Conservation (phyloP, 1,284 basidiomycete genomes). For the Mycena sp. region DNA sequence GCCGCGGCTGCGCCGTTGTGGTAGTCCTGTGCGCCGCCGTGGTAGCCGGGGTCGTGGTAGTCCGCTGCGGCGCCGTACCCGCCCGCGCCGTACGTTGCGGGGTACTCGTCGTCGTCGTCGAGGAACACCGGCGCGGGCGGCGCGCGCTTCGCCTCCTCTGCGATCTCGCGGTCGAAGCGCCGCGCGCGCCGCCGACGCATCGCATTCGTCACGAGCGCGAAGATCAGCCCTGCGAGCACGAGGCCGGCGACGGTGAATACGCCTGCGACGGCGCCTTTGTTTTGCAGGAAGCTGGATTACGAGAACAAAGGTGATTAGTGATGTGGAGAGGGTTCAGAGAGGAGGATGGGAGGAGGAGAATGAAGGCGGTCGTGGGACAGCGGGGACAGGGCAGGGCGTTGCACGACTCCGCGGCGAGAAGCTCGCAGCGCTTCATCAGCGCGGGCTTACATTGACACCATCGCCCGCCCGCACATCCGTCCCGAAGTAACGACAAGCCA, state of each 20-base stretch:
- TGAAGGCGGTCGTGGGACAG: no score
- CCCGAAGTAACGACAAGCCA: no score
- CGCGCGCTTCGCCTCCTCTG: constrained; percentile 62
- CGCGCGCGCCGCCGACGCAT: constrained; percentile 54
- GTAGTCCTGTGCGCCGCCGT: constrained; percentile 36
- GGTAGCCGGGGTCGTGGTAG: neutral
- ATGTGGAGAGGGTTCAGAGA: no score
- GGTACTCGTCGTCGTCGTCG: constrained; percentile 54
- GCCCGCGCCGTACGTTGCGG: constrained; percentile 24
- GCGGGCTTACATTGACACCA: no score
- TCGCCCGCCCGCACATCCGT: no score
- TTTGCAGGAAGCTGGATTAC: constrained; percentile 67
- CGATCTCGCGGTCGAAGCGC: constrained; percentile 75
- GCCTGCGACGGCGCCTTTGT: constrained; percentile 75
- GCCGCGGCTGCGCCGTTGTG: neutral
- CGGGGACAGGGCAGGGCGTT: no score
- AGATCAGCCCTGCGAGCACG: constrained; percentile 57
- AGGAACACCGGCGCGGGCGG: constrained; percentile 57
- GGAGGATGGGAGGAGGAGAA: no score
- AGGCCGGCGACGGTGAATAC: constrained; percentile 76
- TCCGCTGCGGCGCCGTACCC: neutral
- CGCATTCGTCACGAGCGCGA: constrained; percentile 61
- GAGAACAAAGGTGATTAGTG: no score
- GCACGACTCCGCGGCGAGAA: no score
- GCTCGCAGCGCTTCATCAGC: no score